Conservation (phyloP, 129 eudicot species). For the Lonicera japonica region DNA sequence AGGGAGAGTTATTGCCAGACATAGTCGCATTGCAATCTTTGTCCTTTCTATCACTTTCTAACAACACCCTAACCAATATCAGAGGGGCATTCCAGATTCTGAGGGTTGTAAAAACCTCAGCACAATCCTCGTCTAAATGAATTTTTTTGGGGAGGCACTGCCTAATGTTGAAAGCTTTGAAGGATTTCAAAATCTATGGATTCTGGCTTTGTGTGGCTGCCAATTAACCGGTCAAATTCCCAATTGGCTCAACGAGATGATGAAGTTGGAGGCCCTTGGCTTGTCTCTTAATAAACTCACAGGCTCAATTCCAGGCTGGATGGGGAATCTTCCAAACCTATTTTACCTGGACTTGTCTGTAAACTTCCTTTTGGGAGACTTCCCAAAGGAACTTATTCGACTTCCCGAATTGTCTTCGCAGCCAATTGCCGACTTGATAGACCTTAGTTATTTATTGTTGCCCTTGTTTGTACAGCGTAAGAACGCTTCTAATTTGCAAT, state of each 20-base stretch:
- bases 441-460: slow-evolving; percentile 44
- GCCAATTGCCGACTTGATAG: slow-evolving; percentile 27
- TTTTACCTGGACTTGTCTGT: slow-evolving; percentile 66
- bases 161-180: too few relatives aligned
- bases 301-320: slow-evolving; percentile 54
- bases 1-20: slow-evolving; percentile 34
- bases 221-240: slow-evolving; percentile 47
- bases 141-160: slow-evolving; percentile 37
- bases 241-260: slow-evolving; percentile 34
- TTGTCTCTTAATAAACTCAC: slow-evolving; percentile 41
- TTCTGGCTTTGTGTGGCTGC: slow-evolving; percentile 61
- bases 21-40: slow-evolving; percentile 32
- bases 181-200: slow-evolving; percentile 37
- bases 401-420: slow-evolving; percentile 35
- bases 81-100: slow-evolving; percentile 38
- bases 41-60: slow-evolving; percentile 57
- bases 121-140: slow-evolving; percentile 42
- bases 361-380: too few relatives aligned
- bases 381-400: slow-evolving; percentile 39
- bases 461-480: slow-evolving; percentile 61
- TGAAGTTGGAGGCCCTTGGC: slow-evolving; percentile 49
- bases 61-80: slow-evolving; percentile 49
- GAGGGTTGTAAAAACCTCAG: slow-evolving; percentile 36
- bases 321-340: slow-evolving; percentile 40
- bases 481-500: too few relatives aligned